Evolutionary conservation across 306 rosid species (phyloP), one percentile per base, ranked within the genome.

Genomic region (Cucumis hystrix): DNA sequence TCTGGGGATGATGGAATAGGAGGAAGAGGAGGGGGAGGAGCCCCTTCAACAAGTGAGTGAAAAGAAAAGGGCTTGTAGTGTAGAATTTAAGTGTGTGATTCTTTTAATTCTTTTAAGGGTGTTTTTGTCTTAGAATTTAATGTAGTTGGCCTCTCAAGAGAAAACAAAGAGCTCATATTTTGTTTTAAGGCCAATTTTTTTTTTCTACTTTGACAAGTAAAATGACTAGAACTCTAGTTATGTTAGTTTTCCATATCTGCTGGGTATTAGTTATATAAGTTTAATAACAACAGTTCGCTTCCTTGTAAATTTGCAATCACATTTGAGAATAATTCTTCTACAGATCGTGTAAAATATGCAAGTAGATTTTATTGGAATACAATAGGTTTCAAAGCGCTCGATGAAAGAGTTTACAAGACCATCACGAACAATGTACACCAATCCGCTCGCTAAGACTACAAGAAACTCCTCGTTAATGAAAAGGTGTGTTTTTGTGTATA

Each of bases 1-100:
- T 85, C 89, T 71, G 87, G 59, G 13, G 90, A 89, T 23, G 92
- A 77, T 35, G 80, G 70, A 45, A 37, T 37, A 25, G 80, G 57
- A 23, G 35, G 6, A 23, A 1, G 25, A 23, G 25, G 25, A 23
- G 25, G 25, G 1, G 25, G 30, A 35, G 57, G 57, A 52, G 57
- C 18, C 61, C 80, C 59, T 25, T 18, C 80, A 49, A 61, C 74
- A 49, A 77, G 69, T 20, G 80, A 62, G 40, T 77, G 49, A 69
- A 69, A 18, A 76, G 61, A 47, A 52, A 52, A 52, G 57, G 80
- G 5, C 7, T 20, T 40, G 57, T 39, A n/a, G 33, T 37, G 37
- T 43, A 21, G 74, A 13, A 39, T 18, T 6, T 17, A 2, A 3
- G 3, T 37, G 28, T 20, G 28, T 57, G 63, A 75, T 76, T 76